A percentile compares a stretch with the other conserved stretches of the same genome.
Conservation (phyloP, 495 filamentous ascomycete species). For the Chaetomidium leptoderma region DNA sequence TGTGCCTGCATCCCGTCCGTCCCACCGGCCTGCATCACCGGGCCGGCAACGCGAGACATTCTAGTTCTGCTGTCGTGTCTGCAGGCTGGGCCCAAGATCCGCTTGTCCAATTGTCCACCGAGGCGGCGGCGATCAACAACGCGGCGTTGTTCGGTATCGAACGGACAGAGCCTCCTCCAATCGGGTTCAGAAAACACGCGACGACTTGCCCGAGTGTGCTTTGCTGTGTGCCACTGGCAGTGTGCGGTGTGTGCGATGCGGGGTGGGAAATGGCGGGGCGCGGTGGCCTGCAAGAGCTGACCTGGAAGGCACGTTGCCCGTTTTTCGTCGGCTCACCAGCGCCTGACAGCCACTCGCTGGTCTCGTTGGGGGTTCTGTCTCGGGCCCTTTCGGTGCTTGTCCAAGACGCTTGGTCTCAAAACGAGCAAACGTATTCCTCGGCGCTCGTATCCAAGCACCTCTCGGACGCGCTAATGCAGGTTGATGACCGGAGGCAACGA, state of each 20-base stretch:
- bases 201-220: neutral
- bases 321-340: neutral
- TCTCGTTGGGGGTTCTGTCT: neutral
- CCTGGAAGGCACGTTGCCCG: neutral
- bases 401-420: neutral
- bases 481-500: no score
- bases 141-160: neutral
- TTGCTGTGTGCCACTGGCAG: neutral
- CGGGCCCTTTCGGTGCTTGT: neutral
- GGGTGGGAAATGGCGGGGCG: constrained; percentile 10
- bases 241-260: no score
- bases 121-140: neutral
- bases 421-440: neutral
- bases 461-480: constrained; percentile 2
- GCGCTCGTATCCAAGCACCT: constrained; percentile 8
- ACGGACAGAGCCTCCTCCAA: neutral
- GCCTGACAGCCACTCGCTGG: neutral
- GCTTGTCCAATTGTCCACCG: constrained; percentile 7
- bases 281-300: constrained; percentile 7
- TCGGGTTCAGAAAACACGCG: constrained; percentile 1
- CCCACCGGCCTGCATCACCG: neutral
- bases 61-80: neutral
- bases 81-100: neutral
- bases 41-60: constrained; percentile 2
- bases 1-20: neutral